Percentiles rank a stretch among this genome's conserved stretches.
These are phyloP conservation scores for Penstemon newberryi DNA, from an alignment of 257 asterid genomes.

Conservation along the genomic window DNA sequence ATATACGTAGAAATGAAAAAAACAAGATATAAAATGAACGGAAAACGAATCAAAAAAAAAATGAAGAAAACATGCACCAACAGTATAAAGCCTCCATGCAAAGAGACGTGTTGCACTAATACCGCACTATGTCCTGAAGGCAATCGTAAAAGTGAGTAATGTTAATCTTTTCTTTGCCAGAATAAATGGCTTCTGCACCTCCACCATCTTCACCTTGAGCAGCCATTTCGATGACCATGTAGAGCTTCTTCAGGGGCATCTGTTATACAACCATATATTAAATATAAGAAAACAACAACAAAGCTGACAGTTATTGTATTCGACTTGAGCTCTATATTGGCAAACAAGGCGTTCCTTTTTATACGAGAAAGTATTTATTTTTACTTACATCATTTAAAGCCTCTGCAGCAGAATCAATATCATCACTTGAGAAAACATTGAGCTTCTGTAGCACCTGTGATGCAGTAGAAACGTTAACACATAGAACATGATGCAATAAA, in stretches of 20 bases:
- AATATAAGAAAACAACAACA: neutral
- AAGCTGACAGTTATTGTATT: conserved; percentile 20
- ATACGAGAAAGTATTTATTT: neutral
- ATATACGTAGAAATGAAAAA: neutral
- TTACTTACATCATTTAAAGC: conserved; percentile 80
- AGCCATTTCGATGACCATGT: conserved; percentile 95
- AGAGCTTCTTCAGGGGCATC: conserved; percentile 92
- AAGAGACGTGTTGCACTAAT: conserved; percentile 28
- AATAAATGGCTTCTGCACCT: conserved; percentile 72
- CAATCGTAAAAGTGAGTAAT: conserved; percentile 76
- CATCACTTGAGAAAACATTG: conserved; percentile 67
- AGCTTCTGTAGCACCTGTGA: conserved; percentile 81
- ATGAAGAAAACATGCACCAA: neutral
- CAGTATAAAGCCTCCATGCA: neutral
- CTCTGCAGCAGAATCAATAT: conserved; percentile 89
- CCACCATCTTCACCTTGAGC: conserved; percentile 96
- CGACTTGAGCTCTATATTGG: neutral
- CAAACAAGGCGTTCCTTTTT: neutral
- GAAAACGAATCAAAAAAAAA: neutral
- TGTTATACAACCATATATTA: conserved; percentile 27
- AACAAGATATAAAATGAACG: neutral
- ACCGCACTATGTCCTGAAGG: conserved; percentile 71
- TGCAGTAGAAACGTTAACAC: conserved; percentile 24
- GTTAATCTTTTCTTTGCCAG: conserved; percentile 77
- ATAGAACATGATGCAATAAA: conserved; percentile 2